Evolutionary conservation across 176 grass and related monocot species (phyloP).

Genomic region (Aegilops sharonensis): DNA sequence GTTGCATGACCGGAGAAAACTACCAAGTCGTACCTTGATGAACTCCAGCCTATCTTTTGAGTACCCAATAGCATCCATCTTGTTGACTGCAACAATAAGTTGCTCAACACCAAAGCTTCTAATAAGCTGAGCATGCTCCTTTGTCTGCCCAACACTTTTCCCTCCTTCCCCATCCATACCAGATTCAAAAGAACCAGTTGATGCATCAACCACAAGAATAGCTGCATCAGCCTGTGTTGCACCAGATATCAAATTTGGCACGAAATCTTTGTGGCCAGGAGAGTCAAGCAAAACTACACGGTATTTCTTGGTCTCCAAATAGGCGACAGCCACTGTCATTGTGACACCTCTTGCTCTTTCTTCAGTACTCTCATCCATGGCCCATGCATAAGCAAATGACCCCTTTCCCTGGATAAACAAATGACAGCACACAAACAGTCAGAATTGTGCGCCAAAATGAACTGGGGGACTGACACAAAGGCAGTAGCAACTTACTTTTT

Average conservation of each 20-base stretch:
- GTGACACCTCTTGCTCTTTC: slow-evolving; percentile 97
- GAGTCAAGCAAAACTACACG: slow-evolving; percentile 91
- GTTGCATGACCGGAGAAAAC: slow-evolving; percentile 72
- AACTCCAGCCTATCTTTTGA: slow-evolving; percentile 89
- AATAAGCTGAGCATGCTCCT: slow-evolving; percentile 90
- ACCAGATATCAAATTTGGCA: slow-evolving; percentile 99
- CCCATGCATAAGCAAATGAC: slow-evolving; percentile 98
- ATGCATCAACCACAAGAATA: slow-evolving; percentile 95
- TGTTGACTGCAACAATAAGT: slow-evolving; percentile 87
- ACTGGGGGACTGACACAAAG: neutral
- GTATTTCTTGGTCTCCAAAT: slow-evolving; percentile 86
- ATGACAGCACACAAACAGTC: slow-evolving; percentile 23
- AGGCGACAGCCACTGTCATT: slow-evolving; percentile 94
- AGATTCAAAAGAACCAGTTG: slow-evolving; percentile 89
- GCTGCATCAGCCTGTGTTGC: slow-evolving; percentile 96
- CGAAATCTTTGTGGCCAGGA: slow-evolving; percentile 96
- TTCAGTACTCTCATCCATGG: slow-evolving; percentile 96
- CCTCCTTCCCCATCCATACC: slow-evolving; percentile 86
- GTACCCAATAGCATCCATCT: slow-evolving; percentile 87
- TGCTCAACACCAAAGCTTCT: slow-evolving; percentile 97
- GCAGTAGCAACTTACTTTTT: slow-evolving; percentile 53
- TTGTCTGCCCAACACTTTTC: slow-evolving; percentile 85
- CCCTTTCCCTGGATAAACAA: slow-evolving; percentile 66
- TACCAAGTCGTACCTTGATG: slow-evolving; percentile 75
- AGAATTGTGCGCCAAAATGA: slow-evolving; percentile 22